A percentile compares a stretch with the other conserved stretches of the same genome.
phyloP scores from a whole-genome alignment of 768 basidiomycete species.

The Lactifluus piperatus region DNA sequence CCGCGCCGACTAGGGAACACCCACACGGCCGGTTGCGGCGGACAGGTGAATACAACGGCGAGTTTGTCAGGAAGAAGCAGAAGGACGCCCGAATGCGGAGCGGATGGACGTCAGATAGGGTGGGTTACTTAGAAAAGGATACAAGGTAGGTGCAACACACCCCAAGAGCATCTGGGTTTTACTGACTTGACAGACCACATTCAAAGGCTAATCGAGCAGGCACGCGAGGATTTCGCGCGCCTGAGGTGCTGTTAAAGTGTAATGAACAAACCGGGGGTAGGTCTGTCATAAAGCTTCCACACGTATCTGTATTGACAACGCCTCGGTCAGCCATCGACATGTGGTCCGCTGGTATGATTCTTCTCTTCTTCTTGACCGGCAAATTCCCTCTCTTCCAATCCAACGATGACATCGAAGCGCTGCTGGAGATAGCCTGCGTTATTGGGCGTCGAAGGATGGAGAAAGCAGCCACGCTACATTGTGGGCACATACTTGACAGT shows the following conservation, averaged over 20 bases:
- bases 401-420: constrained; percentile 87
- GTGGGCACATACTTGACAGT: constrained; percentile 33
- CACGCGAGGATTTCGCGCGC: constrained; percentile 93
- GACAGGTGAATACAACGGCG: constrained; percentile 38
- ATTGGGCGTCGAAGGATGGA: constrained; percentile 81
- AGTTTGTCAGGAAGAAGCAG: constrained; percentile 48
- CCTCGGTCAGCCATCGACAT: constrained; percentile 75
- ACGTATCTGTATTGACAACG: constrained; percentile 7
- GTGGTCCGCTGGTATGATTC: constrained; percentile 90
- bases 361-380: constrained; percentile 83
- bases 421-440: constrained; percentile 89
- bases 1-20: constrained; percentile 44
- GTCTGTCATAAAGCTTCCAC: constrained; percentile 36
- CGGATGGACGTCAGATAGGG: constrained; percentile 48
- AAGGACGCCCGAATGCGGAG: constrained; percentile 50
- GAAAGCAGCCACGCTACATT: constrained; percentile 77
- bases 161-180: neutral
- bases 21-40: constrained; percentile 60
- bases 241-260: constrained; percentile 93
- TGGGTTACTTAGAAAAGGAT: constrained; percentile 75
- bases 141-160: constrained; percentile 39
- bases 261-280: constrained; percentile 85
- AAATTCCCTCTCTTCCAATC: constrained; percentile 96
- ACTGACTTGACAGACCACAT: constrained; percentile 41
- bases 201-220: constrained; percentile 96